Evolutionary conservation across 768 basidiomycete species (phyloP), one percentile per base, ranked within the genome.

Genomic region (Suillus lakei): DNA sequence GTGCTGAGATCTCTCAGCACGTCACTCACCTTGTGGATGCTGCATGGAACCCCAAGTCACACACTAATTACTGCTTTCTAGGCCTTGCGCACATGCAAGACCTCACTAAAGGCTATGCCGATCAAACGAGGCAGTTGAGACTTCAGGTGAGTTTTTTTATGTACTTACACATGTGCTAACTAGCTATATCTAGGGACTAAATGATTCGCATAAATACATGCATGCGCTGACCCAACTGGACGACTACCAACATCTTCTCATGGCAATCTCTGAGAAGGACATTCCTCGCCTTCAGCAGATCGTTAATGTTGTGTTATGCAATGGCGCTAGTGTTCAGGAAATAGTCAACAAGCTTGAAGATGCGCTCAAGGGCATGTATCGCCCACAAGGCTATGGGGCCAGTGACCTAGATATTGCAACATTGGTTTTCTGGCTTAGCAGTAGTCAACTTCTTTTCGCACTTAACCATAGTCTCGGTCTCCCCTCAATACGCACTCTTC

Each of bases 371-470:
- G 54, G 53, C 3, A 7, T n/a, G 21, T 62, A 62, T 23, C 2
- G 26, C 12, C 34, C 38, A 18, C 0, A 39, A 51, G 36, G 48
- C 18, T 67, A 28, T 48, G 39, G n/a, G 7, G 30, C n/a, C 21
- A 28, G 32, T n/a, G 67, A 68, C 41, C 7, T 64, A 7, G 70
- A 71, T 13, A 44, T 71, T 0, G 54, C 64, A 2, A 38, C 61
- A 1, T n/a, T 71, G 2, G 38, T 65, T 6, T 68, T 41, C 26
- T 39, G 44, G 0, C 62, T 70, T 16, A 64, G 69, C 0, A 8
- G 48, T 2, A 2, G 7, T 7, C 48, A 50, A 2, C 26, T 50
- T 15, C 26, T 50, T 7, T 50, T 50, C 7, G 15, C 48, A 3
- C 48, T 50, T 1, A 16, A 26, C 4, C 48, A 50, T 3, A 3